Conservation (phyloP, 2,329 filamentous ascomycete genomes). For the Penicillium italicum region DNA sequence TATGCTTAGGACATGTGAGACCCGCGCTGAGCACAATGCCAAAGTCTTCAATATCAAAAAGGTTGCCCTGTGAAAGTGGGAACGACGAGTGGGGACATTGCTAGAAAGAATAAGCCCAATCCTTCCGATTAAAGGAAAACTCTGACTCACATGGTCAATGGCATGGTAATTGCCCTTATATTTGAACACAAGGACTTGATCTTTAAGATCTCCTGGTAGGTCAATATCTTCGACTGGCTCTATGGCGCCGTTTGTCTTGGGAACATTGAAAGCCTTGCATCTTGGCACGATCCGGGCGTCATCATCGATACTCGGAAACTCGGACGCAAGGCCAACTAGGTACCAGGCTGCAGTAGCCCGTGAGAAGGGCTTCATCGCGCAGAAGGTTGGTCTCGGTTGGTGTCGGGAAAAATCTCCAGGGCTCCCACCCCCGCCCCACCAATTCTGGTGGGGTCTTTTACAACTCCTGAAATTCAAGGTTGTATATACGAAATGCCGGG, state of each 20-base stretch:
- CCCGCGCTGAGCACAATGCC: slow-evolving; percentile 52
- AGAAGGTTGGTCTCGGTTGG: not conserved
- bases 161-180: slow-evolving; percentile 64
- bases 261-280: slow-evolving; percentile 58
- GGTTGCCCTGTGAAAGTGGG: slow-evolving; percentile 59
- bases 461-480: not conserved
- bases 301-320: slow-evolving; percentile 53
- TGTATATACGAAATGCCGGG: not conserved
- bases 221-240: slow-evolving; percentile 24
- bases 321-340: slow-evolving; percentile 51
- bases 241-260: slow-evolving; percentile 32
- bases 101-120: slow-evolving; percentile 36
- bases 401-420: not conserved
- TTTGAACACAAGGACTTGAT: slow-evolving; percentile 64
- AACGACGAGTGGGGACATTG: slow-evolving; percentile 66
- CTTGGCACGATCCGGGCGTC: slow-evolving; percentile 41
- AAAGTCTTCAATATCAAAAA: slow-evolving; percentile 72
- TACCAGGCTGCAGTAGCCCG: slow-evolving; percentile 46
- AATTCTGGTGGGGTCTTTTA: not conserved
- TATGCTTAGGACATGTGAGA: slow-evolving; percentile 64
- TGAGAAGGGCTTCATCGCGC: slow-evolving; percentile 22
- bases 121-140: accelerated
- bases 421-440: slow-evolving; percentile 1
- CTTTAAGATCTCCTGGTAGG: slow-evolving; percentile 44
- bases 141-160: slow-evolving; percentile 58